A percentile compares a stretch with the other conserved stretches of the same genome.
phyloP scores from a whole-genome alignment of 106 monocot genomes.

The Allium fistulosum region DNA sequence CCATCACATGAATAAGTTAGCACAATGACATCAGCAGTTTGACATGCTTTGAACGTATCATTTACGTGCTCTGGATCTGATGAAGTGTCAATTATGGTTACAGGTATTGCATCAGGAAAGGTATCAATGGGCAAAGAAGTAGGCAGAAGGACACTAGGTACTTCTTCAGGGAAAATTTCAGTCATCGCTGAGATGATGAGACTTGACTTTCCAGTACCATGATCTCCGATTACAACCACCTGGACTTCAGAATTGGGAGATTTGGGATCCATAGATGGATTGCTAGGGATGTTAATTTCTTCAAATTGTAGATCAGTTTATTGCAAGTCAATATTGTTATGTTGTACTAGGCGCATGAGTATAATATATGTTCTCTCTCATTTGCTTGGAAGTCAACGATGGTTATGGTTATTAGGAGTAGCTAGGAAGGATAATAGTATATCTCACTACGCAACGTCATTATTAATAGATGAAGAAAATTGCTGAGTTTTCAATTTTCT shows the following conservation, averaged over 20 bases:
- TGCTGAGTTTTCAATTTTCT: too few relatives aligned
- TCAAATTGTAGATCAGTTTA: too few relatives aligned
- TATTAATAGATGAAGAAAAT: too few relatives aligned
- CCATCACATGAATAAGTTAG: slow-evolving; percentile 91
- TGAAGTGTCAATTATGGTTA: slow-evolving; percentile 93
- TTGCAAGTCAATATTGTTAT: too few relatives aligned
- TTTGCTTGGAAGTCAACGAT: too few relatives aligned
- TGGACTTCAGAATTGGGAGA: slow-evolving; percentile 42
- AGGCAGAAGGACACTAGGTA: slow-evolving; percentile 60
- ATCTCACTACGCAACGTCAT: too few relatives aligned
- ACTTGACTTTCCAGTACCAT: slow-evolving; percentile 83
- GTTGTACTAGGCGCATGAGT: too few relatives aligned
- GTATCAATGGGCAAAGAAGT: slow-evolving; percentile 84
- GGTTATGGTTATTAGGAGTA: too few relatives aligned
- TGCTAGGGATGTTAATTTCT: too few relatives aligned
- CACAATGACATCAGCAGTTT: slow-evolving; percentile 70
- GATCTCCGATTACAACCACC: slow-evolving; percentile 72
- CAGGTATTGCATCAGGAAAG: slow-evolving; percentile 87
- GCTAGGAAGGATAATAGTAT: too few relatives aligned
- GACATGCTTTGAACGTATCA: slow-evolving; percentile 58
- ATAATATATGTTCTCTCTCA: too few relatives aligned
- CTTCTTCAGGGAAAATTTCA: slow-evolving; percentile 77
- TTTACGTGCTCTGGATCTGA: slow-evolving; percentile 55
- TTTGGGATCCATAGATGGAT: neutral
- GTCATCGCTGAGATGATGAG: slow-evolving; percentile 83